These are phyloP conservation scores for Psidium guajava DNA, from an alignment of 345 rosid genomes.

Conservation along the genomic window DNA sequence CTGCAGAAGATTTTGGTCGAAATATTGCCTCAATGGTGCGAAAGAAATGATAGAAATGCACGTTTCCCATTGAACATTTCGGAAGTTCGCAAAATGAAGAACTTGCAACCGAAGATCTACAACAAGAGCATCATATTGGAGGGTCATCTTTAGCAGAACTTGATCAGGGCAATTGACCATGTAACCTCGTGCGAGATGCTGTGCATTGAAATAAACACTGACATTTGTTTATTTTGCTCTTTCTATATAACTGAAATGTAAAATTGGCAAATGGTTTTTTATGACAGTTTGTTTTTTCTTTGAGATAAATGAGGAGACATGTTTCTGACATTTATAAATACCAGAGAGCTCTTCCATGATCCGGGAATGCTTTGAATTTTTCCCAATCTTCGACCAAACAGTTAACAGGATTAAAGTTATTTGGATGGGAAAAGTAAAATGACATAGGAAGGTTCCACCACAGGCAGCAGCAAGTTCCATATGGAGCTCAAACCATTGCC, in stretches of 20 bases:
- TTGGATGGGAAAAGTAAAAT: background rate
- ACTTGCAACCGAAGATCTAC: conserved; percentile 27
- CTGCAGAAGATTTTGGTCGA: conserved; percentile 58
- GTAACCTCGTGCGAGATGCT: background rate
- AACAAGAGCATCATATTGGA: conserved; percentile 40
- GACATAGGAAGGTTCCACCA: background rate
- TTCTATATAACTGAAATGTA: background rate
- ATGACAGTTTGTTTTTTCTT: too few relatives aligned
- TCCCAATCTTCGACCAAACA: background rate
- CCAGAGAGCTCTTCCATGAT: background rate
- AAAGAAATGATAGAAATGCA: conserved; percentile 3
- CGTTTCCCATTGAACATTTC: conserved; percentile 10
- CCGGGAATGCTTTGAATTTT: background rate
- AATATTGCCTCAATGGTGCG: conserved; percentile 54
- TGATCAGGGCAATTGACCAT: background rate
- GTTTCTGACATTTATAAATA: background rate
- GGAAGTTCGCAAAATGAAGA: conserved; percentile 27
- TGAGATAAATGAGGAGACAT: background rate
- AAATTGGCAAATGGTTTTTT: background rate
- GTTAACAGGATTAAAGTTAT: background rate
- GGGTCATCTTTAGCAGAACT: conserved; percentile 25
- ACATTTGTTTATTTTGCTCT: background rate
- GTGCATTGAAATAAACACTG: background rate
- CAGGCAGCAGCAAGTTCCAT: background rate
- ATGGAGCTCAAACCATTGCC: background rate